Evolutionary conservation across 805 yeast species (phyloP).

Genomic region (Naumovozyma dairenensis): DNA sequence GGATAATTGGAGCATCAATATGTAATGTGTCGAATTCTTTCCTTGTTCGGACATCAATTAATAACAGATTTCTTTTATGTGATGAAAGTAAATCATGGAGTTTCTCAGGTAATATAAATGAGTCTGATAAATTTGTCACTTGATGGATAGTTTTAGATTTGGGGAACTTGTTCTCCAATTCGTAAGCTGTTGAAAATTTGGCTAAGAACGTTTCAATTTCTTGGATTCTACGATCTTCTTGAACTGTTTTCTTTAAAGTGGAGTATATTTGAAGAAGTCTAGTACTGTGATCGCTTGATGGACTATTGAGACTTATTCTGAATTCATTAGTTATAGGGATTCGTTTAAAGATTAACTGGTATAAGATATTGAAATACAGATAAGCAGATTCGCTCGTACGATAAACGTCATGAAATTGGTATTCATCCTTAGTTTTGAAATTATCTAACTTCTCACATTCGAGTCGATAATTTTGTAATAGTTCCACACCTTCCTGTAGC

Average conservation of each 20-base stretch:
- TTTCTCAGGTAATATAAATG: too few species aligned
- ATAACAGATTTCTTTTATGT: slow-evolving; percentile 23
- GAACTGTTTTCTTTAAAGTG: slow-evolving; percentile 3
- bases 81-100: too few species aligned
- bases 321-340: slow-evolving; percentile 1
- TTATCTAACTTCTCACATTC: background rate
- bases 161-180: too few species aligned
- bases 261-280: slow-evolving; percentile 7
- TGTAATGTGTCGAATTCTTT: slow-evolving; percentile 52
- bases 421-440: background rate
- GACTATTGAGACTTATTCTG: too few species aligned
- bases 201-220: slow-evolving; percentile 2
- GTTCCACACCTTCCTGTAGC: slow-evolving; percentile 1
- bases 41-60: slow-evolving; percentile 60
- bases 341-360: slow-evolving; percentile 5
- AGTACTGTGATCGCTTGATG: too few species aligned
- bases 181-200: slow-evolving; percentile 6
- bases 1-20: slow-evolving; percentile 43
- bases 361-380: slow-evolving; percentile 11
- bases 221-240: slow-evolving; percentile 6
- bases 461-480: background rate
- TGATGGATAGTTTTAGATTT: too few species aligned
- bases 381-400: slow-evolving; percentile 7
- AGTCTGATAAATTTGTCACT: too few species aligned
- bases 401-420: background rate